Evolutionary conservation across 371 early-diverging fungal genomes (phyloP).

Genomic region (Synchytrium microbalum): DNA sequence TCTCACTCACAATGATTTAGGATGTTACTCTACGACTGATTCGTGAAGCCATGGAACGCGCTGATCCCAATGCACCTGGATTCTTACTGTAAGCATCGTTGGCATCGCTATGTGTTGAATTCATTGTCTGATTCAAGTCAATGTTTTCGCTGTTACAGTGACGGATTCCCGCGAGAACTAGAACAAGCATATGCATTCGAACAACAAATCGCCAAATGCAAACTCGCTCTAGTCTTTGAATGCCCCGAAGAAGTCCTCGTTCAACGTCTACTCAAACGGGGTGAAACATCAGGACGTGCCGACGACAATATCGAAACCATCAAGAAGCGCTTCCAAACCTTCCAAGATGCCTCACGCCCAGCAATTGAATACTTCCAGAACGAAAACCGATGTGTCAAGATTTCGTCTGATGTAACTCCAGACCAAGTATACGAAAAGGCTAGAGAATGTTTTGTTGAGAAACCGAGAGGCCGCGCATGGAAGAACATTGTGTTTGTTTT

Average conservation of each 20-base stretch:
- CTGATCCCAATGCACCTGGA: slow-evolving; percentile 15
- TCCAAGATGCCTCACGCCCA: slow-evolving; percentile 42
- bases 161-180: slow-evolving; percentile 27
- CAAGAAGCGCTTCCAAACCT: slow-evolving; percentile 45
- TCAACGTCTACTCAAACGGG: slow-evolving; percentile 44
- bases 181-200: slow-evolving; percentile 25
- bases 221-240: slow-evolving; percentile 43
- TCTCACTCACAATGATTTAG: slow-evolving; percentile 8
- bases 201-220: slow-evolving; percentile 27
- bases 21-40: slow-evolving; percentile 25
- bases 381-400: slow-evolving; percentile 31
- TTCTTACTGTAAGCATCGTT: slow-evolving; percentile 54
- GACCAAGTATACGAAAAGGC: slow-evolving; percentile 22
- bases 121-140: no score
- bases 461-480: no score
- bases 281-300: slow-evolving; percentile 48
- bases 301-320: slow-evolving; percentile 57
- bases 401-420: slow-evolving; percentile 20
- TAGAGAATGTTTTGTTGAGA: slow-evolving; percentile 12
- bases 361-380: slow-evolving; percentile 43
- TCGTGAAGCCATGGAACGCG: slow-evolving; percentile 32
- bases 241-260: slow-evolving; percentile 40
- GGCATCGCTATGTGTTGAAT: no score
- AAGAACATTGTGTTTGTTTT: slow-evolving; percentile 19
- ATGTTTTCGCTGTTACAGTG: slow-evolving; percentile 23